These are phyloP conservation scores for Phytopythium montanum DNA, from an alignment of 352 stramenopile genomes.

Conservation along the genomic window DNA sequence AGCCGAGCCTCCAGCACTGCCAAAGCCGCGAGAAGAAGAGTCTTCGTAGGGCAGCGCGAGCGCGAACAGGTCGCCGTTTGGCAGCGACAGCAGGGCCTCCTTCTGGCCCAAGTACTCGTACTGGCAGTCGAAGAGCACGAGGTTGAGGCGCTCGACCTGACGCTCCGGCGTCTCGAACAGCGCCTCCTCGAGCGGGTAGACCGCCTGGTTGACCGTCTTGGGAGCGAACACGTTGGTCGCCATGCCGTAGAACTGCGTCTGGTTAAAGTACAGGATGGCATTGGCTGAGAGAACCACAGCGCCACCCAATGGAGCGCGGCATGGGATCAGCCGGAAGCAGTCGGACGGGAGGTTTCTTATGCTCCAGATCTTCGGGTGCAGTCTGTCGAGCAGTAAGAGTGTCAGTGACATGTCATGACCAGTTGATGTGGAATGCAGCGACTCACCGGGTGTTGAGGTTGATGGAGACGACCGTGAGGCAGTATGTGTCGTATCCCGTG, in stretches of 20 bases:
- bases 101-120: constrained; percentile 68
- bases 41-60: constrained; percentile 66
- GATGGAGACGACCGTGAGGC: constrained; percentile 84
- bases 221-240: constrained; percentile 68
- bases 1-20: constrained; percentile 6
- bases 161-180: constrained; percentile 57
- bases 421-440: not conserved
- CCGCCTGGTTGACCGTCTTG: constrained; percentile 69
- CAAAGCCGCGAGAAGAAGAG: constrained; percentile 25
- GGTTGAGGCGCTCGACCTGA: constrained; percentile 42
- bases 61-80: constrained; percentile 56
- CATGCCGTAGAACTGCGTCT: constrained; percentile 81
- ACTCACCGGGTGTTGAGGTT: constrained; percentile 77
- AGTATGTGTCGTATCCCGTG: constrained; percentile 74
- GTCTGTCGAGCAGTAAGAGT: constrained; percentile 12
- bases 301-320: constrained; percentile 63
- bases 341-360: constrained; percentile 80
- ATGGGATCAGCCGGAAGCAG: constrained; percentile 71
- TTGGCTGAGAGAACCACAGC: constrained; percentile 77
- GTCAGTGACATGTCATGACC: not conserved
- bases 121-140: constrained; percentile 66
- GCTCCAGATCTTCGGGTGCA: constrained; percentile 87
- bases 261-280: constrained; percentile 86
- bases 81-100: constrained; percentile 60
- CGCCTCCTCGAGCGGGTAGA: constrained; percentile 62